Percentiles rank a stretch among this genome's conserved stretches.
phyloP scores from a whole-genome alignment of 371 early-diverging fungal species.

The Syncephalastrum contaminatum region DNA sequence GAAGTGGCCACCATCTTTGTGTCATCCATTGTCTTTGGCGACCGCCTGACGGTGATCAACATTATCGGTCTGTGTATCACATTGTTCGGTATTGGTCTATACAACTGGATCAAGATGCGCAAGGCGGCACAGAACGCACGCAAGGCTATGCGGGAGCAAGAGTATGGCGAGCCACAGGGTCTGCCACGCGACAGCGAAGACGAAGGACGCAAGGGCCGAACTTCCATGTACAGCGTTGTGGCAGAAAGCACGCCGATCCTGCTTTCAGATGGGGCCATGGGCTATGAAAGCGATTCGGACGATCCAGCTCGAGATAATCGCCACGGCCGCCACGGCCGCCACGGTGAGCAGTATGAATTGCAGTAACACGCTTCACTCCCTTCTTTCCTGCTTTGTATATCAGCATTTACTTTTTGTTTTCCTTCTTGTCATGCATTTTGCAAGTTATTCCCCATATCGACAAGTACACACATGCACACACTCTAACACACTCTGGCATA shows the following conservation, averaged over 20 bases:
- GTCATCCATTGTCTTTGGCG: conserved; percentile 72
- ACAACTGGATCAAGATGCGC: conserved; percentile 55
- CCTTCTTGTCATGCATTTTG: no score
- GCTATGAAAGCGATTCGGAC: no score
- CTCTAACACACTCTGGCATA: no score
- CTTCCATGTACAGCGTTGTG: conserved; percentile 39
- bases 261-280: conserved; percentile 35
- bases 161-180: not conserved
- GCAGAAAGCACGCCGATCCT: conserved; percentile 54
- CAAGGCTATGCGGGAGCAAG: conserved; percentile 13
- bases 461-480: no score
- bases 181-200: conserved; percentile 1
- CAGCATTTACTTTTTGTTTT: no score
- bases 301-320: no score
- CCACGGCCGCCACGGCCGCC: no score
- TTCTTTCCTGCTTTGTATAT: no score
- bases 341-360: no score
- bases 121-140: conserved; percentile 16
- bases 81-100: conserved; percentile 70
- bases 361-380: no score
- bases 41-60: conserved; percentile 64
- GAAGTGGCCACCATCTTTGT: conserved; percentile 75
- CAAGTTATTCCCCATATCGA: no score
- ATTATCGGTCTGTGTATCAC: conserved; percentile 71
- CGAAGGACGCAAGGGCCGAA: conserved; percentile 5